Evolutionary conservation across 2,329 filamentous ascomycete species (phyloP).

Genomic region (Colletotrichum incanum): DNA sequence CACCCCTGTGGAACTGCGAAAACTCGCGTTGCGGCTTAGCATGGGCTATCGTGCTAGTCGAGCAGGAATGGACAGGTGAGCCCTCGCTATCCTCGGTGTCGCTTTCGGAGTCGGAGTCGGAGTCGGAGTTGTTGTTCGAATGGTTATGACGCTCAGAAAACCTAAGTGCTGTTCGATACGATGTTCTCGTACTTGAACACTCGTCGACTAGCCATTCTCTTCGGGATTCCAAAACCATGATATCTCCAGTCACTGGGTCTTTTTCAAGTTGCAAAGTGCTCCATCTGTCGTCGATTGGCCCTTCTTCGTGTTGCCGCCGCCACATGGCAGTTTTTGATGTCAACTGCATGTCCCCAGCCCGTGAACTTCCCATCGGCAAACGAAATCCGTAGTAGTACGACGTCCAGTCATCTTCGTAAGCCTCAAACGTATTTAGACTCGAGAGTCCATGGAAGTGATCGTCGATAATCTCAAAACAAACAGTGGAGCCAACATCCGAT

Average conservation of each 20-base stretch:
- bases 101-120: not conserved
- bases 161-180: constrained; percentile 73
- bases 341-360: too few relatives aligned
- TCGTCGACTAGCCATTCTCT: constrained; percentile 74
- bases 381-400: too few relatives aligned
- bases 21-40: constrained; percentile 50
- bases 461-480: constrained; percentile 81
- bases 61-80: not conserved
- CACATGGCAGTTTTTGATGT: constrained; percentile 67
- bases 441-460: constrained; percentile 79
- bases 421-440: too few relatives aligned
- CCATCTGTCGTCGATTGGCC: constrained; percentile 84
- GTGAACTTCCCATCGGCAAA: too few relatives aligned
- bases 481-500: constrained; percentile 74
- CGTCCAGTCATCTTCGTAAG: too few relatives aligned
- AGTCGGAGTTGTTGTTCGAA: constrained; percentile 43
- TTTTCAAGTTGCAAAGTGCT: constrained; percentile 74
- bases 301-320: constrained; percentile 78
- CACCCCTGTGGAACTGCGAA: constrained; percentile 65
- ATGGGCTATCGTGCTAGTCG: not conserved
- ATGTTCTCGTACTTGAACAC: constrained; percentile 74
- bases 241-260: constrained; percentile 72
- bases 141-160: constrained; percentile 52
- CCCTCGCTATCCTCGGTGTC: not conserved
- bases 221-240: constrained; percentile 77